These are phyloP conservation scores for Diaporthe nobilis DNA, from an alignment of 2,329 filamentous ascomycete species.

Conservation along the genomic window DNA sequence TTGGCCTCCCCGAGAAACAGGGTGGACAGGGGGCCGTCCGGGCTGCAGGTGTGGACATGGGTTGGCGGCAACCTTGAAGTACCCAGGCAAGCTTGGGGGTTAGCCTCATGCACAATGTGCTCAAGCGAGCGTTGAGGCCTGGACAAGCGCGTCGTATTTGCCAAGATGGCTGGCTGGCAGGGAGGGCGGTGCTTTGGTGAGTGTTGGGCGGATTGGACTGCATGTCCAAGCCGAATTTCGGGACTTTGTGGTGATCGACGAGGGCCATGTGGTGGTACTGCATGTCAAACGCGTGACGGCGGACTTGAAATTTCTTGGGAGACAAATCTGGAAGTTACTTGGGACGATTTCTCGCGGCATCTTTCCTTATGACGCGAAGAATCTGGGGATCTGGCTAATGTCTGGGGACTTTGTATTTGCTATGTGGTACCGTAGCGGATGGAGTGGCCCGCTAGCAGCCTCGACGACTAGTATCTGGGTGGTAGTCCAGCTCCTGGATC, in stretches of 20 bases:
- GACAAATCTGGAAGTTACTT: slow-evolving; percentile 21
- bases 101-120: slow-evolving; percentile 32
- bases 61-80: slow-evolving; percentile 16
- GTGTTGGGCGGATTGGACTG: slow-evolving; percentile 2
- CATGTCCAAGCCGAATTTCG: slow-evolving; percentile 23
- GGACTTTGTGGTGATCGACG: slow-evolving; percentile 20
- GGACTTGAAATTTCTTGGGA: not conserved
- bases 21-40: slow-evolving; percentile 18
- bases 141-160: slow-evolving; percentile 24
- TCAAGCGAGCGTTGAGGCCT: slow-evolving; percentile 31
- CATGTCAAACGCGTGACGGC: slow-evolving; percentile 25
- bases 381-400: not conserved
- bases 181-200: not conserved
- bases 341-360: not conserved
- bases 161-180: slow-evolving; percentile 23
- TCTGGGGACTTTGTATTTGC: not conserved
- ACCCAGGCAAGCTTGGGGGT: slow-evolving; percentile 21
- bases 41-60: slow-evolving; percentile 25
- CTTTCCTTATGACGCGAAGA: not conserved
- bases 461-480: not conserved
- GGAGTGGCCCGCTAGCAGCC: slow-evolving; percentile 1
- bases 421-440: not conserved
- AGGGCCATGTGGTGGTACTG: slow-evolving; percentile 9
- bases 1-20: slow-evolving; percentile 16
- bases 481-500: not conserved